Evolutionary conservation across 306 rosid genomes (phyloP), one percentile per base, ranked within the genome.

Genomic region (Potentilla sterilis): DNA sequence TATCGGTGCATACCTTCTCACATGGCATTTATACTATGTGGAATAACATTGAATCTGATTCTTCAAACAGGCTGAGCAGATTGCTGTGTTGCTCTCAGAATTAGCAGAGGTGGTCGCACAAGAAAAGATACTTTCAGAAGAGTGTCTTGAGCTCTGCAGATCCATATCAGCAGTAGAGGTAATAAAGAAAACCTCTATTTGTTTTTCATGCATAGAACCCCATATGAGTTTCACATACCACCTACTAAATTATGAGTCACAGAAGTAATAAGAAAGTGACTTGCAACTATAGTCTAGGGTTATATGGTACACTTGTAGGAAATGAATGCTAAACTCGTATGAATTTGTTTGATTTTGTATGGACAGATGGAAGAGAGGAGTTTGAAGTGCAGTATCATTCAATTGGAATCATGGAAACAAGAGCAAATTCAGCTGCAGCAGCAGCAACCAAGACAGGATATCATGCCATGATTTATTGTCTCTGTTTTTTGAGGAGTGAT

Each of bases 41-140:
- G 19, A 63, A 51, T 72, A 55, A 55, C 9, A 19, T 81, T 24
- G 57, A 82, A 54, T 21, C 47, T 75, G 54, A 21, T 80, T 76
- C 16, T 73, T 70, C 37, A 75, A 75, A 77, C 89, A 91, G 96
- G 87, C 81, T 42, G 84, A 77, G 75, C 77, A 86, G 80, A 86
- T 70, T 78, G 85, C 73, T 71, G 44, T 73, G 2, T 63, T 84
- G 58, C 75, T 93, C 3, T 89, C 96, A 37, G 84, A 88, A 77
- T 79, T 93, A 75, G 96, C 96, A 41, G 77, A 77, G 74, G 87
- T 85, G 24, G 91, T 89, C 32, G 86, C 84, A 16, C 92, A 83
- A 79, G 97, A 91, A 75, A 93, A 74, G 70, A 82, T 89, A 78
- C 86, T 89, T 71, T 67, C 87, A 24, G 86, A 91, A 69, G 96